Percentiles rank a stretch among this genome's conserved stretches.
Conservation (phyloP, 2,329 filamentous ascomycete species). For the Scedosporium dehoogii region DNA sequence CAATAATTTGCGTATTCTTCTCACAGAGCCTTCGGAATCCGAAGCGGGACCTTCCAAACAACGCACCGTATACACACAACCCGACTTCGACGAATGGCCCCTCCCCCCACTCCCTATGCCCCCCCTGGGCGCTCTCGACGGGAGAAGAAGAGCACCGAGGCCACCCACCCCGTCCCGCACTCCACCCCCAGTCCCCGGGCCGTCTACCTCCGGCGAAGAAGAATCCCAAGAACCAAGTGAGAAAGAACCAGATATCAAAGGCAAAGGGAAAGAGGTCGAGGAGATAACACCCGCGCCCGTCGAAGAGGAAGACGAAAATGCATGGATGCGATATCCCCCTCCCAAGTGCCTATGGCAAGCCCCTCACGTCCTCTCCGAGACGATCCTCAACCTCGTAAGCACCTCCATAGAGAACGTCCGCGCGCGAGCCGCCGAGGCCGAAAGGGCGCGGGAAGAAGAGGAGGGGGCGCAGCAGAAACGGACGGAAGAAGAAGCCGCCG, state of each 20-base stretch:
- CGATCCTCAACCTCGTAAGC: slow-evolving; percentile 4
- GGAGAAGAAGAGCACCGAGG: background rate
- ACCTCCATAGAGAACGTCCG: slow-evolving; percentile 5
- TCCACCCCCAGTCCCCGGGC: background rate
- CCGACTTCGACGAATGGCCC: background rate
- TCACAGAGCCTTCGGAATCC: too few species aligned
- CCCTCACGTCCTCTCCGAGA: slow-evolving; percentile 2
- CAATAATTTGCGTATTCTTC: too few species aligned
- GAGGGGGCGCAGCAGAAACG: background rate
- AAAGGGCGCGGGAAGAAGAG: background rate
- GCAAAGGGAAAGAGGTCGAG: background rate
- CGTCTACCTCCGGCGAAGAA: background rate
- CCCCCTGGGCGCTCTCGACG: background rate
- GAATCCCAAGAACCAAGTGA: background rate
- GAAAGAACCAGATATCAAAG: background rate
- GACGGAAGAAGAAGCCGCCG: slow-evolving; percentile 15
- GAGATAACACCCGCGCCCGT: background rate
- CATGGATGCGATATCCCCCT: slow-evolving; percentile 3
- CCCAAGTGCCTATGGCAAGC: background rate
- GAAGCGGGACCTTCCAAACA: too few species aligned
- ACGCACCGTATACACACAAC: background rate
- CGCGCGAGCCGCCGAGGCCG: slow-evolving; percentile 1
- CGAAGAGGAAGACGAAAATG: background rate
- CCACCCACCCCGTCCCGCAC: background rate
- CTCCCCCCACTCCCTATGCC: background rate